Base-by-base conservation (phyloP, 2,329 filamentous ascomycete genomes). In the Penicillium crustosum region DNA sequence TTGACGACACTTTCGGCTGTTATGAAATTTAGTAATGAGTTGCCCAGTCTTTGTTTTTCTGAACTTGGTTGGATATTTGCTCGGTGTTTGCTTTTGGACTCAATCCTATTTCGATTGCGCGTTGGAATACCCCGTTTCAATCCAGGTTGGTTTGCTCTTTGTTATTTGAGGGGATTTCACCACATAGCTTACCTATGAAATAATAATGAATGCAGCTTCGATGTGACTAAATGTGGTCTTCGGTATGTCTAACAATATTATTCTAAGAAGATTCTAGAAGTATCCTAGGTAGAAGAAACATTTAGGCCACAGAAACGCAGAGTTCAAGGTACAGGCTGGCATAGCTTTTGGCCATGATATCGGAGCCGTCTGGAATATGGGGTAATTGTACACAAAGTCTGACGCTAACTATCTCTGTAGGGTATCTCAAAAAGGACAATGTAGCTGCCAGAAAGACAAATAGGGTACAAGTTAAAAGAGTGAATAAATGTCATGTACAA, bases 391-490 rank as follows among this genome's bases (percentile, higher is more conserved):
- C 55, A 53, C 23, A 42, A 42, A 42, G 43, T 29, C 43, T 31
- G 38, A 53, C 35, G 49, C 35, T 43, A 48, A 44, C 21, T 57
- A 43, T 48, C 35, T 42, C 35, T 42, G 53, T 15, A 39, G 55
- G 55, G 55, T 57, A 57, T 57, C 55, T 53, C 49, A 19, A 53
- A 57, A 49, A 48, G 49, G 47, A 61, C 55, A 61, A 56, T 53
- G 48, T 59, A 49, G 53, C 56, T 57, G 42, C 44, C 35, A 44
- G 42, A 27, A 38, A 55, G 21, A 55, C 38, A 49, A 53, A 59
- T 50, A 60, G 55, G 54, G 55, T 50, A 60, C 57, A 61, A 29
- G 35, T 49, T 39, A 36, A 25, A 60, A 44, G n/a, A 53, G 59
- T 43, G 17, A 2, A 56, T 38, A 39, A 58, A 57, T 51, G 9